phyloP scores from a whole-genome alignment of 192 early-diverging fungal species.

The Podila epigama region DNA sequence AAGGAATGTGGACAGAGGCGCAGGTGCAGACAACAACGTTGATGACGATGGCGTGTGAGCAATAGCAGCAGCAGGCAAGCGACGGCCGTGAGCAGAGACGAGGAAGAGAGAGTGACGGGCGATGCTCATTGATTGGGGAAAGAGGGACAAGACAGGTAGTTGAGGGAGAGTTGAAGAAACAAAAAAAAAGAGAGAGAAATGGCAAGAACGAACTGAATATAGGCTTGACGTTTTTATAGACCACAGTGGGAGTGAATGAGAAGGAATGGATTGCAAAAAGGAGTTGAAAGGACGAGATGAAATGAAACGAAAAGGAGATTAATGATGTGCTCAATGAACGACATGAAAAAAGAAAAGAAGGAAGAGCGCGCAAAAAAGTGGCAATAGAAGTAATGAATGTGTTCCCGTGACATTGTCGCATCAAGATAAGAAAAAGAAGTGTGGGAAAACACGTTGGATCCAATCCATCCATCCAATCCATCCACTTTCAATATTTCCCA shows the following conservation, averaged over 20 bases:
- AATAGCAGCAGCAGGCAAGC: too few relatives aligned
- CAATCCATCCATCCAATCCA: too few relatives aligned
- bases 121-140: conserved; percentile 17
- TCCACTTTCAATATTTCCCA: conserved; percentile 2
- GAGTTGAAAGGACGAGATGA: background rate
- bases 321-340: background rate
- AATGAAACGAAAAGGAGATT: background rate
- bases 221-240: too few relatives aligned
- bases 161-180: background rate
- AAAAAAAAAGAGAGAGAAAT: background rate
- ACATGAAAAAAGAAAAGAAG: background rate
- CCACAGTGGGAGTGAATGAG: too few relatives aligned
- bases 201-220: too few relatives aligned
- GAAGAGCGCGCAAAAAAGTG: background rate
- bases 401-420: too few relatives aligned
- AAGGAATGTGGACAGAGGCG: too few relatives aligned
- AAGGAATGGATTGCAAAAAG: too few relatives aligned
- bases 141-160: background rate
- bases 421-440: too few relatives aligned
- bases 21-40: background rate
- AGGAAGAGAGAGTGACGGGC: conserved; percentile 9
- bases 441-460: background rate
- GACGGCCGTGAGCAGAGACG: background rate
- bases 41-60: background rate
- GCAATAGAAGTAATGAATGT: too few relatives aligned